A percentile compares a stretch with the other conserved stretches of the same genome.
phyloP scores from a whole-genome alignment of 2,329 filamentous ascomycete species.

The Alternaria brassicae region DNA sequence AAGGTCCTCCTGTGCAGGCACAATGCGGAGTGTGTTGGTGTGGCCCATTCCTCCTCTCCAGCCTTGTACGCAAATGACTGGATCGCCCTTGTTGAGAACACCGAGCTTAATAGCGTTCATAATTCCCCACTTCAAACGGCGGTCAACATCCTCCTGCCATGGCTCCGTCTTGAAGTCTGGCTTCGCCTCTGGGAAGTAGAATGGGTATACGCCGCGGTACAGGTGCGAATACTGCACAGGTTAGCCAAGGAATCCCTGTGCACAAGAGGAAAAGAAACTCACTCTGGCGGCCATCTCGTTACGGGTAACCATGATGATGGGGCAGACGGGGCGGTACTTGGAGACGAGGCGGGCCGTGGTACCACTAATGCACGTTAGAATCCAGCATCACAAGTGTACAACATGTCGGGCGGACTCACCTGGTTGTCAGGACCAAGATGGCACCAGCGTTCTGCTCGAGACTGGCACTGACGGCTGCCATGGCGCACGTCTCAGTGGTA shows the following conservation, averaged over 20 bases:
- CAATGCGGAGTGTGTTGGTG: slow-evolving; percentile 76
- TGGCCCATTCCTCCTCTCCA: slow-evolving; percentile 93
- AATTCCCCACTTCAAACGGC: slow-evolving; percentile 97
- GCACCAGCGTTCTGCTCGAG: slow-evolving; percentile 96
- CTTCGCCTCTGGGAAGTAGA: slow-evolving; percentile 91
- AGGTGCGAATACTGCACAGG: slow-evolving; percentile 76
- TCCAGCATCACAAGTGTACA: slow-evolving; percentile 15
- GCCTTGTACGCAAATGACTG: slow-evolving; percentile 84
- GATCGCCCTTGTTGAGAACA: slow-evolving; percentile 74
- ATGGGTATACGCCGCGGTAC: slow-evolving; percentile 97
- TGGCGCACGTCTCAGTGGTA: slow-evolving; percentile 92
- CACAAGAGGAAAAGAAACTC: slow-evolving; percentile 38
- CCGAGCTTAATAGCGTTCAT: slow-evolving; percentile 82
- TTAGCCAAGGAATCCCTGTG: slow-evolving; percentile 22
- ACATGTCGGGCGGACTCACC: slow-evolving; percentile 54
- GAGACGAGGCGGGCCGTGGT: slow-evolving; percentile 93
- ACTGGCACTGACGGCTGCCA: slow-evolving; percentile 94
- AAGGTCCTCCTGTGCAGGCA: slow-evolving; percentile 59
- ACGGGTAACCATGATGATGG: slow-evolving; percentile 98
- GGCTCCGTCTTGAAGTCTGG: slow-evolving; percentile 91
- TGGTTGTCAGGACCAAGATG: slow-evolving; percentile 95
- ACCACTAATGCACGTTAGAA: slow-evolving; percentile 63
- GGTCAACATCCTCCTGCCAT: slow-evolving; percentile 99
- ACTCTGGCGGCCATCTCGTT: slow-evolving; percentile 79
- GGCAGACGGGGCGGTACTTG: slow-evolving; percentile 98